Percentiles rank a stretch among this genome's conserved stretches.
Conservation (phyloP, 441 rosid species). For the Erodium texanum region DNA sequence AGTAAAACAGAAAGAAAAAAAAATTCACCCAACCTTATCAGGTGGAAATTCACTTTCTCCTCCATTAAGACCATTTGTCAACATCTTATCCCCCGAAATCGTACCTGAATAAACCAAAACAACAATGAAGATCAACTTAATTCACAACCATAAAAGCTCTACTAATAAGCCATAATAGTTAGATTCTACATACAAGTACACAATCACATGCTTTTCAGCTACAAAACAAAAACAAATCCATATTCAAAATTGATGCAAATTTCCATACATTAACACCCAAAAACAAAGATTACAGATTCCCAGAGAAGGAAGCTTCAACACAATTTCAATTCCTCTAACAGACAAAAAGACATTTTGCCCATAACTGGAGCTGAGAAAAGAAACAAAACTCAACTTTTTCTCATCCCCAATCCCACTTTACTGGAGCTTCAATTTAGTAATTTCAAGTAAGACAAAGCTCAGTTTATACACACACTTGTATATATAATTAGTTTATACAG, state of each 20-base stretch:
- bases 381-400: background rate
- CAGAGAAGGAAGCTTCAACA: background rate
- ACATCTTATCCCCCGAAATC: conserved; percentile 28
- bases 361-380: background rate
- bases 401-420: background rate
- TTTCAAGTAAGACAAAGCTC: background rate
- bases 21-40: conserved; percentile 30
- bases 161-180: background rate
- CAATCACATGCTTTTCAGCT: background rate
- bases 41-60: conserved; percentile 23
- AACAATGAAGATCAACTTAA: background rate
- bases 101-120: conserved; percentile 21
- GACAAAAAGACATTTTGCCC: background rate
- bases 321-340: background rate
- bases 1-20: background rate
- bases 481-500: too few species aligned
- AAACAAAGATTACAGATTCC: background rate
- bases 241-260: too few species aligned
- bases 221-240: background rate
- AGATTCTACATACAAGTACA: background rate
- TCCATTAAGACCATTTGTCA: conserved; percentile 25
- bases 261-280: background rate
- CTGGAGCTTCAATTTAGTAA: background rate
- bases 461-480: background rate
- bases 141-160: too few species aligned